Evolutionary conservation across 805 yeast species (phyloP).

Genomic region (Spathaspora boniae): DNA sequence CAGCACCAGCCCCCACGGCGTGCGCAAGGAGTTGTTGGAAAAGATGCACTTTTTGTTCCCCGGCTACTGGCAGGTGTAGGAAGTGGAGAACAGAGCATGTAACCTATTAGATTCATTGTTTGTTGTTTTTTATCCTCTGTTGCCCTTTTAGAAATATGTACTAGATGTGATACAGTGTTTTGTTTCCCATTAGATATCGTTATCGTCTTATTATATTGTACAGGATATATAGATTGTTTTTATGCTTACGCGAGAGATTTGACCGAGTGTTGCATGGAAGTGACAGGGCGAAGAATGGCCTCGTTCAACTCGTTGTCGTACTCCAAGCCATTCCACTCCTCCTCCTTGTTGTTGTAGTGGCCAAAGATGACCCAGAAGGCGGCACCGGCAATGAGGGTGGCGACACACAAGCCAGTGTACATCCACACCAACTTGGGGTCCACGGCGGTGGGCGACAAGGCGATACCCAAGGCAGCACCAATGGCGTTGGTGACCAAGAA

Average conservation of each 20-base stretch:
- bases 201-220: too few relatives aligned
- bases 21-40: conserved; percentile 66
- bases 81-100: neutral
- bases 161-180: neutral
- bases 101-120: neutral
- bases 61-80: conserved; percentile 68
- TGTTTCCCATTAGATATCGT: conserved; percentile 1
- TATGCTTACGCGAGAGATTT: conserved; percentile 11
- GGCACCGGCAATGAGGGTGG: conserved; percentile 57
- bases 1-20: conserved; percentile 70
- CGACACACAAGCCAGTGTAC: conserved; percentile 58
- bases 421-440: conserved; percentile 73
- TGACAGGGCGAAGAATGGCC: conserved; percentile 17
- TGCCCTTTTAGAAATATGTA: neutral
- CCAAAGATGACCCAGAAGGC: conserved; percentile 60
- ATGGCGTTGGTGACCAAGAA: conserved; percentile 72
- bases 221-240: too few relatives aligned
- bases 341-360: conserved; percentile 54
- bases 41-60: conserved; percentile 89
- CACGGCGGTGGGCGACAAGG: conserved; percentile 60
- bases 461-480: conserved; percentile 75
- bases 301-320: conserved; percentile 16
- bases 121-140: neutral
- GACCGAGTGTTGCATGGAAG: conserved; percentile 13
- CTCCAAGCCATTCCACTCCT: conserved; percentile 54